Percentiles rank a stretch among this genome's conserved stretches.
Evolutionary conservation across 371 early-diverging fungal genomes (phyloP).

Genomic region (Dinochytrium kinnereticum): DNA sequence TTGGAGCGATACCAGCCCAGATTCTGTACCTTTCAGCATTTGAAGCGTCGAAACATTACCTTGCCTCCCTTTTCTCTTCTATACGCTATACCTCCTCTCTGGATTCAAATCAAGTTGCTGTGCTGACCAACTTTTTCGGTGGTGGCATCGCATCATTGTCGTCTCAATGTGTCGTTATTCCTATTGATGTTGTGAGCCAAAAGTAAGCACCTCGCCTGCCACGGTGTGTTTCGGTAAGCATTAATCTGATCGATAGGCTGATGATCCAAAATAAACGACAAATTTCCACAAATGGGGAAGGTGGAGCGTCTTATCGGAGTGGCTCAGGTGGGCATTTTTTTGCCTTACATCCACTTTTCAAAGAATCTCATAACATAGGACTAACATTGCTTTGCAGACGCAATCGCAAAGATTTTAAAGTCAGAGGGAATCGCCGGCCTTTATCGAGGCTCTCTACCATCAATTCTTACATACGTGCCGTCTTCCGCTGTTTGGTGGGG

Average conservation of each 20-base stretch:
- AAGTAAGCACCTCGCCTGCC: slow-evolving; percentile 11
- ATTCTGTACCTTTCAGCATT: slow-evolving; percentile 33
- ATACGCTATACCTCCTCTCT: background rate
- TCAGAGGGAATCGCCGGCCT: slow-evolving; percentile 32
- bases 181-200: slow-evolving; percentile 38
- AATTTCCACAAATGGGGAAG: background rate
- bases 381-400: too few species aligned
- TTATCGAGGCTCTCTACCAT: slow-evolving; percentile 30
- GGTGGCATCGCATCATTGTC: slow-evolving; percentile 26
- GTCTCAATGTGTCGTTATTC: slow-evolving; percentile 32
- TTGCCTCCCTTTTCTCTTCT: background rate
- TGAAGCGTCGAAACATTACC: slow-evolving; percentile 23
- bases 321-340: too few species aligned
- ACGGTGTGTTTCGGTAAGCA: background rate
- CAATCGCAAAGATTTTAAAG: slow-evolving; percentile 17
- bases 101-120: slow-evolving; percentile 14
- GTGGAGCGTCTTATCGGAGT: background rate
- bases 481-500: slow-evolving; percentile 40
- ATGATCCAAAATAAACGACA: slow-evolving; percentile 32
- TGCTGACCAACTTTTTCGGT: slow-evolving; percentile 22
- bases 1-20: slow-evolving; percentile 36
- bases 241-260: slow-evolving; percentile 9
- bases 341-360: too few species aligned
- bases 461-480: slow-evolving; percentile 35
- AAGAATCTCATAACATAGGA: too few species aligned